Conservation (phyloP, 2,329 filamentous ascomycete species). For the Hypoxylon sp. region DNA sequence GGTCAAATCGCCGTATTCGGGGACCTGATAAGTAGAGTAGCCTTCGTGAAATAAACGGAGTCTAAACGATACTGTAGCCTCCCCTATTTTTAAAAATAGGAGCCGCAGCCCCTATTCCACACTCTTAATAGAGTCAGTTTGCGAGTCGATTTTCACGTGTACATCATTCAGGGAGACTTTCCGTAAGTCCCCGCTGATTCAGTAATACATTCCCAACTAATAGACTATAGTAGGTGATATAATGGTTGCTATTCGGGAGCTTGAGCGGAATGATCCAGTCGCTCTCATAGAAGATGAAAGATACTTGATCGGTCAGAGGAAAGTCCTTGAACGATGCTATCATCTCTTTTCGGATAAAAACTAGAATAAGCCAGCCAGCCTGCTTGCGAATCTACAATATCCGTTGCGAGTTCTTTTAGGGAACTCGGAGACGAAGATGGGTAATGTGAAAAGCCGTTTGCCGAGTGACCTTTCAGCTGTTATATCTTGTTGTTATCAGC, state of each 20-base stretch:
- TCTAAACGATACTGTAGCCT: background rate
- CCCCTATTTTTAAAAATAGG: background rate
- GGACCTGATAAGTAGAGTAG: background rate
- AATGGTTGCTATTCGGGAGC: conserved; percentile 14
- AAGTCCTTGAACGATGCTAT: conserved; percentile 8
- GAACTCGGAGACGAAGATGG: conserved; percentile 8
- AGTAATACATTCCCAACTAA: background rate
- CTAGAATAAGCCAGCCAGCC: conserved; percentile 6
- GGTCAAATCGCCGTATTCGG: background rate
- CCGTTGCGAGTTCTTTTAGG: conserved; percentile 7
- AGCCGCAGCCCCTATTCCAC: background rate
- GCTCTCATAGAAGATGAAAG: conserved; percentile 20
- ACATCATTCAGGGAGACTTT: conserved; percentile 5
- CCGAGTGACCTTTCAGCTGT: conserved; percentile 20
- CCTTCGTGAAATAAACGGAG: background rate
- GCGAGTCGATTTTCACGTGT: conserved; percentile 14
- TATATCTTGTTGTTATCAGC: conserved; percentile 6
- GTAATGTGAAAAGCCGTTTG: conserved; percentile 2
- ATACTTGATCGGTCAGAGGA: conserved; percentile 6
- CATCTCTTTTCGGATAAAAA: conserved; percentile 1
- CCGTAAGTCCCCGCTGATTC: background rate
- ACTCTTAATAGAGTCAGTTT: conserved; percentile 15
- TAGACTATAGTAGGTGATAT: conserved; percentile 5
- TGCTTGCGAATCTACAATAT: conserved; percentile 22
- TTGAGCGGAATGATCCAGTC: conserved; percentile 8